phyloP scores from a whole-genome alignment of 2,329 filamentous ascomycete genomes.

The Myriosclerotinia duriaeana region DNA sequence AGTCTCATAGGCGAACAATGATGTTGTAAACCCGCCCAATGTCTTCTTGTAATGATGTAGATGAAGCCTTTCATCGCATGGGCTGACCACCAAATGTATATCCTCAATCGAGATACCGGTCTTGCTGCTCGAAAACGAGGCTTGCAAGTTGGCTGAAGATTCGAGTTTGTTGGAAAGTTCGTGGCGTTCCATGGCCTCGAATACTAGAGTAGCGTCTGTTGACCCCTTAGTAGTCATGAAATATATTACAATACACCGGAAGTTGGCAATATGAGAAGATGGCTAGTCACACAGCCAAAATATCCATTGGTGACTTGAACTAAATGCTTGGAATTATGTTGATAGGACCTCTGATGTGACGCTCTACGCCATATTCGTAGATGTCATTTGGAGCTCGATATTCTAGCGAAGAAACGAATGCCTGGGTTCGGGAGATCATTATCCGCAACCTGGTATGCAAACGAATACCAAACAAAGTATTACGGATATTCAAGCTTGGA shows the following conservation, averaged over 20 bases:
- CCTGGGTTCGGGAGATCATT: not conserved
- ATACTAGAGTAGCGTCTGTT: no score
- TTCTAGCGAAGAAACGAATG: not conserved
- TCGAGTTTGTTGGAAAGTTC: no score
- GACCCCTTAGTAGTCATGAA: no score
- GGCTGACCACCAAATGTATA: no score
- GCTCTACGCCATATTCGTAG: not conserved
- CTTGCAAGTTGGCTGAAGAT: no score
- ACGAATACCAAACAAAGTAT: not conserved
- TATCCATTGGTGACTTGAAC: no score
- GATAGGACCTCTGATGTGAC: not conserved
- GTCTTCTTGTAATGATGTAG: no score
- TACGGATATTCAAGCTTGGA: not conserved
- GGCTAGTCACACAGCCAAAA: not conserved
- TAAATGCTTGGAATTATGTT: not conserved
- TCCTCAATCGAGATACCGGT: no score
- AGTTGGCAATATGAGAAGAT: not conserved
- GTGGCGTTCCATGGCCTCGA: no score
- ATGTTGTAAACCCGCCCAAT: not conserved
- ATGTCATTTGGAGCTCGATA: not conserved
- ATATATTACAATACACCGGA: not conserved
- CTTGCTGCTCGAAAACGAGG: no score
- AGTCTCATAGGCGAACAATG: not conserved
- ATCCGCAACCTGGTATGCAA: not conserved
- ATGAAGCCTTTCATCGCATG: no score